A percentile compares a stretch with the other conserved stretches of the same genome.
phyloP scores from a whole-genome alignment of 179 eudicot species.

The Silene coronaria region DNA sequence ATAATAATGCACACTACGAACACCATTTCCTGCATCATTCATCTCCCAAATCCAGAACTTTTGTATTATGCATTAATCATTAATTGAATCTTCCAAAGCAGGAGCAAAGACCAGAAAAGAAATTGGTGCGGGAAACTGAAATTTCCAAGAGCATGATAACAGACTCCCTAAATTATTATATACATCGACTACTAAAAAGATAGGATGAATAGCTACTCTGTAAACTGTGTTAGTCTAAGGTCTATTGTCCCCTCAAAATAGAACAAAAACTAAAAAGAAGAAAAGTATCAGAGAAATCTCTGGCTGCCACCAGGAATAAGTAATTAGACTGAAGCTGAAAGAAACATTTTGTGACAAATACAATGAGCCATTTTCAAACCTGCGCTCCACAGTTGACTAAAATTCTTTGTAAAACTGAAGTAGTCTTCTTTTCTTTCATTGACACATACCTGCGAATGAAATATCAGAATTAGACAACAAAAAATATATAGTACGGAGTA shows the following conservation, averaged over 20 bases:
- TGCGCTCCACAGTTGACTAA: conserved; percentile 76
- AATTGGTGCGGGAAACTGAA: background rate
- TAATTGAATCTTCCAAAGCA: background rate
- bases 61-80: background rate
- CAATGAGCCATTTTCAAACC: conserved; percentile 33
- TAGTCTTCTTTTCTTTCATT: conserved; percentile 73
- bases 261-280: background rate
- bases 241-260: background rate
- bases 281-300: background rate
- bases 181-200: background rate
- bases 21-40: background rate
- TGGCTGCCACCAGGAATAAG: background rate
- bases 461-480: background rate
- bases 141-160: background rate
- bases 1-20: background rate
- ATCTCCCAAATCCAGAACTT: background rate
- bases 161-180: background rate
- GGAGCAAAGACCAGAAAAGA: background rate
- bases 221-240: background rate
- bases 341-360: background rate
- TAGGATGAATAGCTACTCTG: background rate
- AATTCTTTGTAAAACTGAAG: conserved; percentile 58
- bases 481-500: background rate
- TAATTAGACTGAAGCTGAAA: background rate
- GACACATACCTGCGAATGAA: conserved; percentile 29